These are phyloP conservation scores for Haplosporangium sp. DNA, from an alignment of 371 early-diverging fungal species.

Conservation along the genomic window DNA sequence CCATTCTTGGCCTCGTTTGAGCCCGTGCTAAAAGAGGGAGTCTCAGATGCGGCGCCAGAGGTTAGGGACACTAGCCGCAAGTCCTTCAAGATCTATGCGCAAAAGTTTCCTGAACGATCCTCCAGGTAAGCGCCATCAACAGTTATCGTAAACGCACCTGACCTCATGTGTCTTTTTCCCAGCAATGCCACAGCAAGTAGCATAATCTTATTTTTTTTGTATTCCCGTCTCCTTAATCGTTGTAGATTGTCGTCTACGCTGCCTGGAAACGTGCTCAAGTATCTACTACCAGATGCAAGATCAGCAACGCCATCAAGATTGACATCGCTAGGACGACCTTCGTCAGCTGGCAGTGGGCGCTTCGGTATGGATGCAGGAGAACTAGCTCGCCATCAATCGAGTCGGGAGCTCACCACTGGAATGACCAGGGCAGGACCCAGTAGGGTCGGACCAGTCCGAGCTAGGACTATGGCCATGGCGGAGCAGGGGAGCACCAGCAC, in stretches of 20 bases:
- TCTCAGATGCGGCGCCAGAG: conserved; percentile 63
- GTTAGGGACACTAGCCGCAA: conserved; percentile 59
- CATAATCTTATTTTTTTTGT: background rate
- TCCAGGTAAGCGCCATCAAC: conserved; percentile 25
- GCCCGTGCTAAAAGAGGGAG: conserved; percentile 58
- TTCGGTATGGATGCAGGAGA: conserved; percentile 28
- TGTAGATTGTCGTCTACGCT: conserved; percentile 33
- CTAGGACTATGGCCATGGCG: conserved; percentile 24
- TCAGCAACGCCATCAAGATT: conserved; percentile 19
- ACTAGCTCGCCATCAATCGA: conserved; percentile 30
- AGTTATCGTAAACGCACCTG: conserved; percentile 1
- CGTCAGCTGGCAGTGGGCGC: conserved; percentile 9
- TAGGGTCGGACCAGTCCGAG: conserved; percentile 44
- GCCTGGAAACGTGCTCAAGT: conserved; percentile 47
- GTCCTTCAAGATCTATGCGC: conserved; percentile 59
- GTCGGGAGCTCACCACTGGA: conserved; percentile 26
- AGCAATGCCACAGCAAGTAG: background rate
- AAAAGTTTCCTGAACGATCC: conserved; percentile 57
- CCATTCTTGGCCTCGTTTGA: conserved; percentile 55
- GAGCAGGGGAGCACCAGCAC: conserved; percentile 27
- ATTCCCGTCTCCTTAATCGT: background rate
- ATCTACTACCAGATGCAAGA: conserved; percentile 38
- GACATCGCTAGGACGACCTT: background rate
- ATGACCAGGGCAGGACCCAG: conserved; percentile 28
- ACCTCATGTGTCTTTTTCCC: background rate